These are phyloP conservation scores for Sugiyamaella mastotermitis DNA, from an alignment of 805 yeast species.

Conservation along the genomic window DNA sequence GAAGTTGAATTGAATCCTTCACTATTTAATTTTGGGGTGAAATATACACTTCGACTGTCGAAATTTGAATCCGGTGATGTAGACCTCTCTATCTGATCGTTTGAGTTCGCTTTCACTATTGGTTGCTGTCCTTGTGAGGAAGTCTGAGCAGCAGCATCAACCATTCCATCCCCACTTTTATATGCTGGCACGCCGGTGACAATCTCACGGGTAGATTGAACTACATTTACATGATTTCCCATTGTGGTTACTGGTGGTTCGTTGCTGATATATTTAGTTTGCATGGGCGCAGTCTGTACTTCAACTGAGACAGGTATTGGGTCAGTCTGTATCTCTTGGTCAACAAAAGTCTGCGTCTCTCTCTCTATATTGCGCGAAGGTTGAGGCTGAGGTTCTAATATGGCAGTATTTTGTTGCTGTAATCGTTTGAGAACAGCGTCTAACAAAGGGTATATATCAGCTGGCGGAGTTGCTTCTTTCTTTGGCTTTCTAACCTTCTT, in stretches of 20 bases:
- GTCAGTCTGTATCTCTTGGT: constrained; percentile 8
- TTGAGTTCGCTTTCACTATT: background rate
- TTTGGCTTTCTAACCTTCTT: background rate
- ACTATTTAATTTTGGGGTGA: constrained; percentile 11
- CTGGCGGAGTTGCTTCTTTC: constrained; percentile 3
- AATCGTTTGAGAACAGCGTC: constrained; percentile 15
- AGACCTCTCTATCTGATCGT: background rate
- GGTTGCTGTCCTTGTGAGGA: background rate
- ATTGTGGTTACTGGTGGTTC: background rate
- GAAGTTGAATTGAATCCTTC: too few relatives aligned
- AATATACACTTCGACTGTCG: constrained; percentile 15
- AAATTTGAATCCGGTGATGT: constrained; percentile 5
- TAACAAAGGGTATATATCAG: constrained; percentile 11
- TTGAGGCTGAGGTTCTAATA: background rate
- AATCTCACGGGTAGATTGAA: background rate
- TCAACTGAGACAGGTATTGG: background rate
- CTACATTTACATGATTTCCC: background rate
- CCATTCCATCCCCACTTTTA: background rate
- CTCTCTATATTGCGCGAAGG: background rate
- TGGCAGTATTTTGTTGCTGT: constrained; percentile 2
- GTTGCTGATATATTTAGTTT: background rate
- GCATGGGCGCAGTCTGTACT: background rate
- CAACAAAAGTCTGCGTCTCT: constrained; percentile 4
- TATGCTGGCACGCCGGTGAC: background rate
- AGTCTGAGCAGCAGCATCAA: background rate